Base-by-base conservation (phyloP, 768 basidiomycete genomes). In the Lentinula lateritia region DNA sequence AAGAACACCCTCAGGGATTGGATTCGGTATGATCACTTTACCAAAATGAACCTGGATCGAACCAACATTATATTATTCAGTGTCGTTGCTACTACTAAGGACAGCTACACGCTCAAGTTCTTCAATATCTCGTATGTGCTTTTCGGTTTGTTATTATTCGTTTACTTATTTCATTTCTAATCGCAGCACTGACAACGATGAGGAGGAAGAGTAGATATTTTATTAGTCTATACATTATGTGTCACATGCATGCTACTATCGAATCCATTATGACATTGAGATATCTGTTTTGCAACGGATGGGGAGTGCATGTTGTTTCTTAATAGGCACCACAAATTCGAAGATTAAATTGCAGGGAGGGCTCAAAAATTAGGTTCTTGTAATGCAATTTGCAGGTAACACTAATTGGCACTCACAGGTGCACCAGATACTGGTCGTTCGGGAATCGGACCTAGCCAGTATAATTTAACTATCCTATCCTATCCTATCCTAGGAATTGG, bases 1-100 rank as follows among this genome's bases (percentile, higher is more conserved):
- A 97, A 97, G 86, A 95, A 95, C 80, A 78, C 82, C 50, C 83
- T 97, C 69, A 89, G 95, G 66, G 95, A 98, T 79, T 98, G 94
- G 92, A 93, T 98, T 74, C 95, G 94, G 86, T 88, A 65, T 54
- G 79, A 72, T 15, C 16, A 10, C 28, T n/a, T 38, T 45, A 10
- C 36, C 8, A 9, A 20, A 36, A 48, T 34, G 42, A 7, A 50
- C 42, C 20, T 50, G n/a, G 20, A 50, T n/a, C 65, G 16, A 50
- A 58, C 48, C 61, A 60, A 56, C 36, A 66, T 60, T 50, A 35
- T 53, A 60, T 38, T 15, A 61, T 8, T 56, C 41, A 89, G 88
- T 60, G 96, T 99, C 66, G 93, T 98, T 67, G 93, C 97, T 45
- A 88, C 93, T 35, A 83, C 87, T 58, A 97, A 98, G 81, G 93